These are phyloP conservation scores for Phialophora expanda DNA, from an alignment of 2,329 filamentous ascomycete genomes.

Conservation along the genomic window DNA sequence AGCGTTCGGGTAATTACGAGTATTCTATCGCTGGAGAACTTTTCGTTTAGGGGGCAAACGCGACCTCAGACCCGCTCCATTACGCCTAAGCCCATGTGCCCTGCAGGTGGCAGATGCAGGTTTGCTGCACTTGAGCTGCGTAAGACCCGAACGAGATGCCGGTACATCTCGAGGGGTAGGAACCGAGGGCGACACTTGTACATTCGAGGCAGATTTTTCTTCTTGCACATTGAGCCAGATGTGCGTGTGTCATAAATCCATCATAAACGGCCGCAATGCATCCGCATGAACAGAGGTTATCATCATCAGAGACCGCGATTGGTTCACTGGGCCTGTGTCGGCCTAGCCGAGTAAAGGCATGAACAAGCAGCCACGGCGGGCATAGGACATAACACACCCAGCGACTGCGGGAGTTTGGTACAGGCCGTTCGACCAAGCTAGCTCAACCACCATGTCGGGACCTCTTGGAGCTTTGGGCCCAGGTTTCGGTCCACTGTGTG, in stretches of 20 bases:
- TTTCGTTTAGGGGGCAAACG: not conserved
- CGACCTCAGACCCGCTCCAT: not conserved
- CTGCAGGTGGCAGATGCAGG: conserved; percentile 1
- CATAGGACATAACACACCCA: too few relatives aligned
- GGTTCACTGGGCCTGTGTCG: not conserved
- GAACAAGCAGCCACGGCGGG: not conserved
- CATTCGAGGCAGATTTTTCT: too few relatives aligned
- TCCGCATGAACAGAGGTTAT: not conserved
- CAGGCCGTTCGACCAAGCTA: not conserved
- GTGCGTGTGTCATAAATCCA: not conserved
- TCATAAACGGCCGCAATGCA: not conserved
- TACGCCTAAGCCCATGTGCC: conserved; percentile 4
- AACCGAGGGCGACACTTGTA: too few relatives aligned
- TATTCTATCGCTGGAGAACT: not conserved
- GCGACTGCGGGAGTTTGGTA: not conserved
- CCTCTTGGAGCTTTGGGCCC: not conserved
- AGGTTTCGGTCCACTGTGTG: not conserved
- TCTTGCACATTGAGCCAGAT: too few relatives aligned
- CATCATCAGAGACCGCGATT: not conserved
- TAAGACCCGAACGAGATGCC: not conserved
- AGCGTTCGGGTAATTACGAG: not conserved
- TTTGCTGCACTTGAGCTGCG: conserved; percentile 4
- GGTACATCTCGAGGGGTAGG: not conserved
- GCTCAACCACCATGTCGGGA: not conserved
- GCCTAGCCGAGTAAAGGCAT: not conserved